Conservation (phyloP, 192 early-diverging fungal species). For the Podila epigama region DNA sequence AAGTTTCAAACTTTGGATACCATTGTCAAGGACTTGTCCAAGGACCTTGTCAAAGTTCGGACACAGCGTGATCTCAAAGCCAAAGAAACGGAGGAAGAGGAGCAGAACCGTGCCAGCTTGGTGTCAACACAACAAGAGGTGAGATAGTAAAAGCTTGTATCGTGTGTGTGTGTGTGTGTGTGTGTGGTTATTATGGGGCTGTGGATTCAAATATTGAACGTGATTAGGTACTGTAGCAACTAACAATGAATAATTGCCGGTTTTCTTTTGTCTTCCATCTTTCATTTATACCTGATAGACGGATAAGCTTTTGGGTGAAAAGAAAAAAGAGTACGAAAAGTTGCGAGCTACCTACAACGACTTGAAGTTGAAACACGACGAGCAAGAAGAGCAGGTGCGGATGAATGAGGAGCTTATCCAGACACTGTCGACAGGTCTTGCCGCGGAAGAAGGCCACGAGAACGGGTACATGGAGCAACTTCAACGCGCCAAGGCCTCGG, state of each 20-base stretch:
- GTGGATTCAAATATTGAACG: background rate
- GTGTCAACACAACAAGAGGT: conserved; percentile 54
- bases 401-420: conserved; percentile 86
- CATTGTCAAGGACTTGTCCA: conserved; percentile 76
- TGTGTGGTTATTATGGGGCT: background rate
- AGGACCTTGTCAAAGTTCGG: conserved; percentile 81
- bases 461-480: conserved; percentile 97
- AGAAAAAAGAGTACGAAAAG: conserved; percentile 40
- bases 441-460: conserved; percentile 90
- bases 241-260: background rate
- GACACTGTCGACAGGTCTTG: conserved; percentile 92
- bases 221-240: background rate
- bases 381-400: conserved; percentile 63
- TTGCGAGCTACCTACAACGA: conserved; percentile 57
- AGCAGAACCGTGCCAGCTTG: conserved; percentile 50
- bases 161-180: background rate
- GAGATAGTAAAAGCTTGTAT: background rate
- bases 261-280: background rate
- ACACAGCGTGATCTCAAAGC: conserved; percentile 87
- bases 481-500: conserved; percentile 75
- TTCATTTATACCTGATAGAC: conserved; percentile 38
- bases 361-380: conserved; percentile 59
- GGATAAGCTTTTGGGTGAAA: conserved; percentile 52
- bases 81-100: conserved; percentile 81
- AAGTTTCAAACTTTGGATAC: conserved; percentile 77